Evolutionary conservation across 2,329 filamentous ascomycete genomes (phyloP).

Genomic region (Penicillium sumatraense): DNA sequence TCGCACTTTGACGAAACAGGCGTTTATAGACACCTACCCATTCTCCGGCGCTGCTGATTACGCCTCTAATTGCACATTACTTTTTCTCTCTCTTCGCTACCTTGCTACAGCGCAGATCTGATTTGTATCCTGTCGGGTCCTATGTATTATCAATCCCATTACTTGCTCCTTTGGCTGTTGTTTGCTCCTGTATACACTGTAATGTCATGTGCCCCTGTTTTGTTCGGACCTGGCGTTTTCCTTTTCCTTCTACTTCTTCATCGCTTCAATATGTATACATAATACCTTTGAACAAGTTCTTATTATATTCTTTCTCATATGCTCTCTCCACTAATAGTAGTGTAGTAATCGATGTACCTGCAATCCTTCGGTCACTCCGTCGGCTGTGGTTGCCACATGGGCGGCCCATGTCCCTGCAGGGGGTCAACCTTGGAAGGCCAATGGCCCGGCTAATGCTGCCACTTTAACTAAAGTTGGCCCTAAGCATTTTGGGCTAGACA

Average conservation of each 20-base stretch:
- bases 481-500: not conserved
- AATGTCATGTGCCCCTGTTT: not conserved
- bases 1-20: constrained; percentile 1
- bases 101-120: not conserved
- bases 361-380: constrained; percentile 1
- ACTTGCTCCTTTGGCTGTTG: not conserved
- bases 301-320: no score
- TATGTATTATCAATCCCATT: constrained; percentile 4
- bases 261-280: not conserved
- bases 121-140: not conserved
- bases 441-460: not conserved
- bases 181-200: not conserved
- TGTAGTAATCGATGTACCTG: not conserved
- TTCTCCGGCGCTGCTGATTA: not conserved
- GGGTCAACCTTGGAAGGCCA: not conserved
- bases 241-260: not conserved
- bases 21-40: not conserved
- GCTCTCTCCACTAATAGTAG: not conserved
- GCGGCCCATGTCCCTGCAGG: not conserved
- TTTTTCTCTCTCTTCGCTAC: not conserved
- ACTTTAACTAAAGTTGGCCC: not conserved
- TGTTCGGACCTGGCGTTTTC: not conserved
- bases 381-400: not conserved
- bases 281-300: no score
- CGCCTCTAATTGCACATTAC: not conserved